These are phyloP conservation scores for Penicillium sp. DNA, from an alignment of 2,329 filamentous ascomycete species.

Conservation along the genomic window DNA sequence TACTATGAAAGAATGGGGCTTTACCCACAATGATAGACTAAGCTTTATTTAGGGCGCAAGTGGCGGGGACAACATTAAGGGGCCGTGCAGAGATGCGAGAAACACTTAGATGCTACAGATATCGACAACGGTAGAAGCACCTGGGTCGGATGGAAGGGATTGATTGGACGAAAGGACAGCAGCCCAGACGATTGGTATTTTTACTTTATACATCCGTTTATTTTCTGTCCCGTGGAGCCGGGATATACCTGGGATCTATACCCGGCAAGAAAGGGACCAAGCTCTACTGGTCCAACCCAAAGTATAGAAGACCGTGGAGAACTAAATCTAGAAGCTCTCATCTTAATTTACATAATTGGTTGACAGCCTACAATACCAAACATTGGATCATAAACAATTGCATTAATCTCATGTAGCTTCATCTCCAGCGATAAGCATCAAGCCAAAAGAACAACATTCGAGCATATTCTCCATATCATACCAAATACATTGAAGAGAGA, in stretches of 20 bases:
- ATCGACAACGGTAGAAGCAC: background rate
- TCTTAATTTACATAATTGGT: background rate
- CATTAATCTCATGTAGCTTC: constrained; percentile 1
- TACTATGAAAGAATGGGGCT: background rate
- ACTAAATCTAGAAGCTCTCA: background rate
- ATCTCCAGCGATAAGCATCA: background rate
- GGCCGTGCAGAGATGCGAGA: background rate
- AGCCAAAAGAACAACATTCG: background rate
- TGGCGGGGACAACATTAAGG: background rate
- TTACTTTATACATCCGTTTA: background rate
- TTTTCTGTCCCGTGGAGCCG: background rate
- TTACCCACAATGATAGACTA: background rate
- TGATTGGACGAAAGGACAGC: background rate
- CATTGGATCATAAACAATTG: constrained; percentile 1
- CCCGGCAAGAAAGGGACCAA: no score
- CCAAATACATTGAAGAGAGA: constrained; percentile 5
- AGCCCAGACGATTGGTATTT: background rate
- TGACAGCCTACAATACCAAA: background rate
- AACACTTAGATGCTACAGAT: background rate
- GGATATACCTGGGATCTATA: background rate
- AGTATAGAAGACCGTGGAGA: background rate
- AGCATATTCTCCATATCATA: background rate
- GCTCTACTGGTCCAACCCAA: background rate
- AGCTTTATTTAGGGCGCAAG: background rate
- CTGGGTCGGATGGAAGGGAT: background rate